Evolutionary conservation across 2,329 filamentous ascomycete genomes (phyloP), one percentile per base, ranked within the genome.

Genomic region (Calonectria pteridis): DNA sequence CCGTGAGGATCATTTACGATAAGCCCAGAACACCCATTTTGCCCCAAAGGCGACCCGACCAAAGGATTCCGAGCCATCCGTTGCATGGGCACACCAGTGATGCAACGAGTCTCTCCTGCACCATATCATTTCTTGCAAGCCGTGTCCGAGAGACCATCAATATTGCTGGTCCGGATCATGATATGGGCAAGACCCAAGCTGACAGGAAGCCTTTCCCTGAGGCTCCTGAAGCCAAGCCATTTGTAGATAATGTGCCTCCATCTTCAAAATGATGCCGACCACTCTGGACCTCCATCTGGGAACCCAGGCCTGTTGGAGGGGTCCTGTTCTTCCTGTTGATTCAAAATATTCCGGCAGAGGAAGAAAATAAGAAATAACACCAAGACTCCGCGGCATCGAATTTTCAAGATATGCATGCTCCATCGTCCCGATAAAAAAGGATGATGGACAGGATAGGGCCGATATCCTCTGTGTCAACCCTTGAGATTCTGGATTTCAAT

Each of bases 1-100:
- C 82, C 82, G 77, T 77, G 72, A 76, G 82, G 82, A 84, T 83
- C 58, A 81, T 83, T 84, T 84, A 83, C 81, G 82, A 82, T 74
- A 73, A 67, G 58, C 37, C 64, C 72, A 59, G 49, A 67, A 73
- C 67, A 68, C 69, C 72, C 76, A 72, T 74, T 67, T 63, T 51
- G 55, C 31, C 66, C 51, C 66, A 43, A 75, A 69, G 29, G n/a
- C 71, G 68, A 67, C 68, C 62, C 71, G 68, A 66, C 66, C 64
- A 40, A 62, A 67, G 58, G 64, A 51, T 65, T 28, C 55, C 63
- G 46, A 40, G 43, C 59, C 55, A 46, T 63, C 40, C 62, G 51
- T 40, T 63, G 67, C 53, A 67, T 35, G 31, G 64, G 64, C 49
- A 67, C 37, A 69, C 35, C 55, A 33, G 40, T 55, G 28, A 40